Conservation (phyloP, 108 stramenopile species). For the Schizochytrium sp. region DNA sequence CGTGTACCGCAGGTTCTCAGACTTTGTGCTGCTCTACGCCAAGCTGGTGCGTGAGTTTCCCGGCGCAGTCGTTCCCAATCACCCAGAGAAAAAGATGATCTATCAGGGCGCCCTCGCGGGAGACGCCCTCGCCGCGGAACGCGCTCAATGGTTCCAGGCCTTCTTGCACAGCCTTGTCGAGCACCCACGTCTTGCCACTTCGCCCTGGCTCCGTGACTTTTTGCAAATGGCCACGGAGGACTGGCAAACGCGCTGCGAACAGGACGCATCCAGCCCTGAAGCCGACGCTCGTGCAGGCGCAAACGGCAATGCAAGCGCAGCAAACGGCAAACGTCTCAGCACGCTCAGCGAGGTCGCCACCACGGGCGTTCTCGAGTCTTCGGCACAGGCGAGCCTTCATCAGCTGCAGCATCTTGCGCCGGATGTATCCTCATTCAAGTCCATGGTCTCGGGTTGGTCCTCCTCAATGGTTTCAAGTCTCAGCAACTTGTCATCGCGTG, state of each 20-base stretch:
- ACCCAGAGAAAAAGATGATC: background rate
- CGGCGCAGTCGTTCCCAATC: background rate
- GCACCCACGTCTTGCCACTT: background rate
- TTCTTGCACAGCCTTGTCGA: background rate
- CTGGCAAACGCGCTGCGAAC: background rate
- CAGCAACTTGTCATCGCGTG: background rate
- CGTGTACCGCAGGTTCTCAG: background rate
- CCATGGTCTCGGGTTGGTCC: background rate
- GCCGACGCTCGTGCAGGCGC: background rate
- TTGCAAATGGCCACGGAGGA: background rate
- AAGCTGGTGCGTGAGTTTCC: background rate
- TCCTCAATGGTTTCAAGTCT: background rate
- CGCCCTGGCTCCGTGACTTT: background rate
- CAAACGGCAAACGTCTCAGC: too few species aligned
- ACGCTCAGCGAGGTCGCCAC: background rate
- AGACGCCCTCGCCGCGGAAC: background rate
- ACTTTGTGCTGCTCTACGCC: background rate
- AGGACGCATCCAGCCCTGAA: background rate
- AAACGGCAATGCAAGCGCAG: background rate
- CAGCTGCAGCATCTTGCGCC: background rate
- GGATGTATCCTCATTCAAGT: background rate
- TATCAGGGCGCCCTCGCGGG: background rate
- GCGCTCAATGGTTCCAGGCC: background rate
- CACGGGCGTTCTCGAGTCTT: background rate
- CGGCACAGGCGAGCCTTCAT: background rate